phyloP scores from a whole-genome alignment of 2,329 filamentous ascomycete genomes.

The Ascochyta fabae region DNA sequence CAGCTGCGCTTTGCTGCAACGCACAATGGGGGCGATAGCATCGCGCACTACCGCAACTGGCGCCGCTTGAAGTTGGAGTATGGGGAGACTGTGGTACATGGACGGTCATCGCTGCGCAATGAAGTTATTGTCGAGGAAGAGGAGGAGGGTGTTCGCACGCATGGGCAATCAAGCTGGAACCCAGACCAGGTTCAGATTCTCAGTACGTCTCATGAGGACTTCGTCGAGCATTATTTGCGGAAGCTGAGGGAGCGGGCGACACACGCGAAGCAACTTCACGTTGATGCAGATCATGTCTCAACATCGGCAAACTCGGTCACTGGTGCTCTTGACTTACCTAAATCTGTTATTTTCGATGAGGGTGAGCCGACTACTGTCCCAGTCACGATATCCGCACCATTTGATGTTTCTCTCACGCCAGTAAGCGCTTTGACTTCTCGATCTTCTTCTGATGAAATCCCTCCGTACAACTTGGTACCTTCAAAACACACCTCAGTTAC shows the following conservation, averaged over 20 bases:
- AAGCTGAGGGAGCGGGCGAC: not conserved
- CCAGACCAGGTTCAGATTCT: not conserved
- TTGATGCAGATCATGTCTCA: no score
- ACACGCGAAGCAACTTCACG: not conserved
- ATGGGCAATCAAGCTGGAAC: not conserved
- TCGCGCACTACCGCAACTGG: slow-evolving; percentile 2
- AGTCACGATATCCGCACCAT: not conserved
- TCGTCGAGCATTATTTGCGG: slow-evolving; percentile 3
- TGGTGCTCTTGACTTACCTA: no score
- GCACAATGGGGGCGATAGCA: not conserved
- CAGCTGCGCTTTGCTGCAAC: not conserved
- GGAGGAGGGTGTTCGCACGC: not conserved
- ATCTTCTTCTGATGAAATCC: not conserved
- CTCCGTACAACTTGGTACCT: slow-evolving; percentile 1
- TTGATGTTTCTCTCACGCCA: not conserved
- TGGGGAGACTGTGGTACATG: slow-evolving; percentile 4
- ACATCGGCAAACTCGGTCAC: no score
- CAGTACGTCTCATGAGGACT: slow-evolving; percentile 1
- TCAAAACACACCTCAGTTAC: slow-evolving; percentile 1
- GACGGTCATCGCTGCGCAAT: not conserved
- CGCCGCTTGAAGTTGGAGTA: not conserved
- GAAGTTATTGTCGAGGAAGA: not conserved
- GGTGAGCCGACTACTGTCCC: not conserved
- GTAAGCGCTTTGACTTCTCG: not conserved
- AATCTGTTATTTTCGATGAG: no score